phyloP scores from a whole-genome alignment of 2,329 filamentous ascomycete species.

The Talaromyces sp. region DNA sequence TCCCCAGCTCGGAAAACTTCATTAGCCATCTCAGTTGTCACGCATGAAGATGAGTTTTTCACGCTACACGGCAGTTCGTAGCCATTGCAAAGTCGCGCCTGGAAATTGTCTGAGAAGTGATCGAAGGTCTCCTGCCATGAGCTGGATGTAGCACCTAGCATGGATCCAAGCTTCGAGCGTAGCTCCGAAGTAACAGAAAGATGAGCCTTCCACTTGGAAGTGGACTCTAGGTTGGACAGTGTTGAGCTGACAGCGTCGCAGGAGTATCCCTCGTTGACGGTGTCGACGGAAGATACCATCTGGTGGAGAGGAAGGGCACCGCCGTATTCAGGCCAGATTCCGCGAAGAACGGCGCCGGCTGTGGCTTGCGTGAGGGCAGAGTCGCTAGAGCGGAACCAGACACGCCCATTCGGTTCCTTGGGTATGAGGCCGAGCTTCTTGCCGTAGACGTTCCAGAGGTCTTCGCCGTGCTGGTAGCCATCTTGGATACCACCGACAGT shows the following conservation, averaged over 20 bases:
- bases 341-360: slow-evolving; percentile 43
- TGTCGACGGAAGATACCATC: slow-evolving; percentile 39
- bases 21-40: slow-evolving; percentile 35
- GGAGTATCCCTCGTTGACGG: slow-evolving; percentile 40
- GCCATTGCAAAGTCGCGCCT: slow-evolving; percentile 44
- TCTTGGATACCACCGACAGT: slow-evolving; percentile 43
- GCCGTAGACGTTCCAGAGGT: slow-evolving; percentile 38
- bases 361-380: slow-evolving; percentile 41
- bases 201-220: slow-evolving; percentile 39
- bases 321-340: slow-evolving; percentile 37
- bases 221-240: slow-evolving; percentile 31
- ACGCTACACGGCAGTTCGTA: slow-evolving; percentile 40
- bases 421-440: slow-evolving; percentile 37
- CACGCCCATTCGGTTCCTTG: slow-evolving; percentile 25
- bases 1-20: slow-evolving; percentile 45
- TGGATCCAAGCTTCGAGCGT: slow-evolving; percentile 32
- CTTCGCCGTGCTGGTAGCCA: slow-evolving; percentile 41
- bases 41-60: slow-evolving; percentile 31
- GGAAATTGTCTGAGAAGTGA: slow-evolving; percentile 46
- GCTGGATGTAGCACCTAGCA: slow-evolving; percentile 33
- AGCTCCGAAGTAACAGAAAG: slow-evolving; percentile 34
- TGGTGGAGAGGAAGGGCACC: slow-evolving; percentile 41
- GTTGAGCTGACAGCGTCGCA: slow-evolving; percentile 30
- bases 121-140: slow-evolving; percentile 42
- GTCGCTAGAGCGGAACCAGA: slow-evolving; percentile 43